Evolutionary conservation across 2,329 filamentous ascomycete genomes (phyloP).

Genomic region (Penicillium sp.): DNA sequence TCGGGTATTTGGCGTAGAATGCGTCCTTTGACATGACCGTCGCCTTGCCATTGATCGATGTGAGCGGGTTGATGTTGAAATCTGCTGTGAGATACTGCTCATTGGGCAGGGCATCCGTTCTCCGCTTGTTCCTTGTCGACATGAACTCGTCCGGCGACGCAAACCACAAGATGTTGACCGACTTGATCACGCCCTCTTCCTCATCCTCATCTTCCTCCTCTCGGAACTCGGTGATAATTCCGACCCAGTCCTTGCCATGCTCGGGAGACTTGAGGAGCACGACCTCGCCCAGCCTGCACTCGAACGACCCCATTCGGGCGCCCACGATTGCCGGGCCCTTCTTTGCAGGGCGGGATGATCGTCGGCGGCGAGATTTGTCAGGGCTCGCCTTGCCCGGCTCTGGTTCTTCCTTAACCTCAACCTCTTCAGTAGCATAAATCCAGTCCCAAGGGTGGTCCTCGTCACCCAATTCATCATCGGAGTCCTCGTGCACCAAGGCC

Average conservation of each 20-base stretch:
- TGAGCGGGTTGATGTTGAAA: slow-evolving; percentile 84
- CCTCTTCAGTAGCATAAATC: slow-evolving; percentile 62
- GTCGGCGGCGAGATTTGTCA: slow-evolving; percentile 36
- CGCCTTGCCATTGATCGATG: slow-evolving; percentile 89
- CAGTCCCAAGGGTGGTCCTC: slow-evolving; percentile 80
- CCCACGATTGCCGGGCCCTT: slow-evolving; percentile 69
- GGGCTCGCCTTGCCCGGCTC: slow-evolving; percentile 17
- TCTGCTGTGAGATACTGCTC: slow-evolving; percentile 90
- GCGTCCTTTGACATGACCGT: slow-evolving; percentile 73
- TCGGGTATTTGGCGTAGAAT: slow-evolving; percentile 74
- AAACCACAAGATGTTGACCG: slow-evolving; percentile 94
- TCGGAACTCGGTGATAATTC: slow-evolving; percentile 81
- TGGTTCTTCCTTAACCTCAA: slow-evolving; percentile 30
- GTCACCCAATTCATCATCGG: slow-evolving; percentile 81
- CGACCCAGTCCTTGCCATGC: slow-evolving; percentile 87
- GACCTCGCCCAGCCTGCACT: slow-evolving; percentile 80
- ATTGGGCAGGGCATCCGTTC: slow-evolving; percentile 80
- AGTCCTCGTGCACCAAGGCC: slow-evolving; percentile 75
- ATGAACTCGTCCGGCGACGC: slow-evolving; percentile 85
- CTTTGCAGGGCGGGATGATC: slow-evolving; percentile 37
- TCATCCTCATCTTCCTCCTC: slow-evolving; percentile 74
- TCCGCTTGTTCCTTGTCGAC: slow-evolving; percentile 79
- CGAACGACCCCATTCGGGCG: slow-evolving; percentile 80
- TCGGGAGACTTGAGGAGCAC: slow-evolving; percentile 89
- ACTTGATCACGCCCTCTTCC: slow-evolving; percentile 60